phyloP scores from a whole-genome alignment of 768 basidiomycete genomes.

The Termitomyces sp. region DNA sequence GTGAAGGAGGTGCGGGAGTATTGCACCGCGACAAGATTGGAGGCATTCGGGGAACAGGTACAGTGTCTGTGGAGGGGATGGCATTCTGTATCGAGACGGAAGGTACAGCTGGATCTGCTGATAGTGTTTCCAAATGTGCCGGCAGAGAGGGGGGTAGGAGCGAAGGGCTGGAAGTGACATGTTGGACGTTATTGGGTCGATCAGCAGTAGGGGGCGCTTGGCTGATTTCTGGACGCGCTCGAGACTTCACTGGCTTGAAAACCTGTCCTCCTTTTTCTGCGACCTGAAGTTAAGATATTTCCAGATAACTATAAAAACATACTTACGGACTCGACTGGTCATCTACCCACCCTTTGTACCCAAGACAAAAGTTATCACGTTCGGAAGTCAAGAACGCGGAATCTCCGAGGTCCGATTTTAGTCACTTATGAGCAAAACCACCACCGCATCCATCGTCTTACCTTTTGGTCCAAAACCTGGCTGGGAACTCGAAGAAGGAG shows the following conservation, averaged over 20 bases:
- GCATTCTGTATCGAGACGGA: background rate
- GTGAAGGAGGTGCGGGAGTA: constrained; percentile 10
- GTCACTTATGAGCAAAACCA: constrained; percentile 7
- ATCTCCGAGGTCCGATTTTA: constrained; percentile 8
- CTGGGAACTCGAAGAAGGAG: constrained; percentile 52
- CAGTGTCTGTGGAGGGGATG: background rate
- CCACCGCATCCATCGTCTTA: constrained; percentile 25
- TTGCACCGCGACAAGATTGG: constrained; percentile 4
- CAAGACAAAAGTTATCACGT: background rate
- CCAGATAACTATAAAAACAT: background rate
- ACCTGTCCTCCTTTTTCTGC: constrained; percentile 68
- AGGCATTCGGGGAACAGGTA: background rate
- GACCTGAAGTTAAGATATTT: constrained; percentile 6
- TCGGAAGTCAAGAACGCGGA: background rate
- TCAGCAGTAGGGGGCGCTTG: constrained; percentile 19
- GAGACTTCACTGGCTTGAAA: constrained; percentile 64
- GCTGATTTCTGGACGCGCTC: constrained; percentile 35
- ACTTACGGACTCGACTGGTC: constrained; percentile 65
- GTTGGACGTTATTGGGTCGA: background rate
- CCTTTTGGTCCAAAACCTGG: constrained; percentile 53
- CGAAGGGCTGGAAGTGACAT: background rate
- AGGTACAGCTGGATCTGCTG: background rate
- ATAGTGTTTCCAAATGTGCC: background rate
- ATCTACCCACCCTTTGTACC: constrained; percentile 19
- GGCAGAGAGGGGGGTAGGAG: background rate